Base-by-base conservation (phyloP, 2,329 filamentous ascomycete species). In the Penicillium rolfsii region DNA sequence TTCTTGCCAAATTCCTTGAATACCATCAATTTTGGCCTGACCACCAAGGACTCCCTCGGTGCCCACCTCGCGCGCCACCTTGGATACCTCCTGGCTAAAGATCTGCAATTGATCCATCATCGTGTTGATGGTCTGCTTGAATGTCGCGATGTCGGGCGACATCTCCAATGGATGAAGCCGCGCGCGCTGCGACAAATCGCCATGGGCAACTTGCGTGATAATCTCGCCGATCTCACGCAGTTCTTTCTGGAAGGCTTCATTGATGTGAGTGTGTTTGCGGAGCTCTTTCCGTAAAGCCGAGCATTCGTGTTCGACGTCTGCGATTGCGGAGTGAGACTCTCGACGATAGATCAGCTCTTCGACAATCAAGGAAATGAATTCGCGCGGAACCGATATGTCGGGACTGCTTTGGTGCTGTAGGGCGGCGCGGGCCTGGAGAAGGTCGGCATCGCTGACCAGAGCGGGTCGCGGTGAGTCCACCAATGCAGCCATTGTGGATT, bases 1-100 rank as follows among this genome's bases (percentile, higher is more conserved):
- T 69, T 91, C 90, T 73, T 91, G 91, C 90, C 90, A 93, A 84
- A 91, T 92, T 78, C 90, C 90, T 80, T 91, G 87, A 19, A 93
- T 90, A 22, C 89, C 89, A 70, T 90, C 89, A 59, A 93, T 90
- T 71, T 91, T 88, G 64, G 90, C 90, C 73, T 93, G 90, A 48
- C 90, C 90, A 61, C 90, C 90, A 9, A 93, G 81, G 55, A 91
- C 90, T 72, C 90, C 90, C 75, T 93, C 90, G 2, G 90, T 92
- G 65, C 90, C 90, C 69, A 93, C 90, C 76, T 93, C 90, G 76
- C 89, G 85, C 53, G 90, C 90, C 41, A 93, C 90, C 60, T 89
- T 87, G 6, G 89, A 91, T 62, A 93, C 90, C 79, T 93, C 90
- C 16, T 89, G 89, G 57, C 90, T 90, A 75, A 93, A 93, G 3